phyloP scores from a whole-genome alignment of 345 rosid genomes.

The Dipteronia sinensis region DNA sequence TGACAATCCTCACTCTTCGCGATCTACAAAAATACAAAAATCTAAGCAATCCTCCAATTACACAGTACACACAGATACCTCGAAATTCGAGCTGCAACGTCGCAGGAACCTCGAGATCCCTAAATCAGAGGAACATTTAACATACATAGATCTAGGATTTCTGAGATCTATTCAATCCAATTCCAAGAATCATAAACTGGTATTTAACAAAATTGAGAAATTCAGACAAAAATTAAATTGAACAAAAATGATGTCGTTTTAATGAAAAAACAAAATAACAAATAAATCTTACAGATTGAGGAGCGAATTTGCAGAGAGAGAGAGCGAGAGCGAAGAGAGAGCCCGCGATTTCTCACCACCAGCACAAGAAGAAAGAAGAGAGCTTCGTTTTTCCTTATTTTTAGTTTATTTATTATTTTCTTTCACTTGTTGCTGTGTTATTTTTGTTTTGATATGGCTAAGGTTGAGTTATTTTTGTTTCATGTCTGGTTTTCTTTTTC shows the following conservation, averaged over 20 bases:
- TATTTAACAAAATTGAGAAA: background rate
- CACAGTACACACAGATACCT: slow-evolving; percentile 16
- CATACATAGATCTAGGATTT: slow-evolving; percentile 51
- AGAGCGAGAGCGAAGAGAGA: slow-evolving; percentile 14
- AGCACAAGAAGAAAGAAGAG: slow-evolving; percentile 25
- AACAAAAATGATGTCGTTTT: background rate
- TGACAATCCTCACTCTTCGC: slow-evolving; percentile 20
- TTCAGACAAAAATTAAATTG: background rate
- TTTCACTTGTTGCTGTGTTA: background rate
- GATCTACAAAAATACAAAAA: slow-evolving; percentile 24
- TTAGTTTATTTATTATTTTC: background rate
- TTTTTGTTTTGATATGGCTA: background rate
- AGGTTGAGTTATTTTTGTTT: background rate
- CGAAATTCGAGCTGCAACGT: slow-evolving; percentile 44
- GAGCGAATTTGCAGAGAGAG: slow-evolving; percentile 23
- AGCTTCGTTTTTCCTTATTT: slow-evolving; percentile 15
- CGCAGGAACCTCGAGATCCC: slow-evolving; percentile 47
- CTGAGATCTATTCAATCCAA: slow-evolving; percentile 26
- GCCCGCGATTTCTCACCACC: slow-evolving; percentile 41
- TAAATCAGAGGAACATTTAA: slow-evolving; percentile 26
- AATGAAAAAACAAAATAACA: background rate
- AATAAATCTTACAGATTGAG: slow-evolving; percentile 44
- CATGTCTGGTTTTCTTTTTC: background rate
- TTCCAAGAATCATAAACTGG: slow-evolving; percentile 19
- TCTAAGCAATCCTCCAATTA: slow-evolving; percentile 19